A percentile compares a stretch with the other conserved stretches of the same genome.
Conservation (phyloP, 371 early-diverging fungal species). For the Rhizopus arrhizus region DNA sequence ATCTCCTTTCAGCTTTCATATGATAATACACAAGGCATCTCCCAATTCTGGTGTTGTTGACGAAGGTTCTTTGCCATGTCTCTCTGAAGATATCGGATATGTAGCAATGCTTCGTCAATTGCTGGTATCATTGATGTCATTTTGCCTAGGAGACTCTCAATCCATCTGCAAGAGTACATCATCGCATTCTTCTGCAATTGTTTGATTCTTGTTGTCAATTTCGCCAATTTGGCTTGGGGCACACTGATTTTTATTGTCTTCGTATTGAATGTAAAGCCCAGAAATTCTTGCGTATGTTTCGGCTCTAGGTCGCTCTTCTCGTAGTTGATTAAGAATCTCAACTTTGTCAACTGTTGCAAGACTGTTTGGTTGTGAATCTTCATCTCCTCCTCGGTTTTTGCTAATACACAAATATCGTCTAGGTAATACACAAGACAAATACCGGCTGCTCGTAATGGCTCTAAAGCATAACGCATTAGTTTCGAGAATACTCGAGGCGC, state of each 20-base stretch:
- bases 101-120: slow-evolving; percentile 1
- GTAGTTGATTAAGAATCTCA: slow-evolving; percentile 11
- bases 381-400: background rate
- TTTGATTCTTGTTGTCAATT: slow-evolving; percentile 3
- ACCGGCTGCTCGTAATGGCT: background rate
- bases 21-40: background rate
- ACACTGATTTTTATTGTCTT: slow-evolving; percentile 3
- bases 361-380: background rate
- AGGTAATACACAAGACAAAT: slow-evolving; percentile 7
- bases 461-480: background rate
- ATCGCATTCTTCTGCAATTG: background rate
- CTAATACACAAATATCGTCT: slow-evolving; percentile 1
- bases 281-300: slow-evolving; percentile 5
- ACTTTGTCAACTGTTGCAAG: background rate
- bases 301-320: slow-evolving; percentile 5
- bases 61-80: slow-evolving; percentile 4
- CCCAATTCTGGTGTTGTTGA: background rate
- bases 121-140: slow-evolving; percentile 10
- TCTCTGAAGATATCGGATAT: slow-evolving; percentile 3
- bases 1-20: background rate
- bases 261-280: slow-evolving; percentile 8
- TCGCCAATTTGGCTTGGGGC: background rate
- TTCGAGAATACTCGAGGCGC: background rate
- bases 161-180: background rate
- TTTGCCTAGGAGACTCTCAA: slow-evolving; percentile 4